A percentile compares a stretch with the other conserved stretches of the same genome.
These are phyloP conservation scores for Stemphylium beticola DNA, from an alignment of 2,329 filamentous ascomycete species.

Conservation along the genomic window DNA sequence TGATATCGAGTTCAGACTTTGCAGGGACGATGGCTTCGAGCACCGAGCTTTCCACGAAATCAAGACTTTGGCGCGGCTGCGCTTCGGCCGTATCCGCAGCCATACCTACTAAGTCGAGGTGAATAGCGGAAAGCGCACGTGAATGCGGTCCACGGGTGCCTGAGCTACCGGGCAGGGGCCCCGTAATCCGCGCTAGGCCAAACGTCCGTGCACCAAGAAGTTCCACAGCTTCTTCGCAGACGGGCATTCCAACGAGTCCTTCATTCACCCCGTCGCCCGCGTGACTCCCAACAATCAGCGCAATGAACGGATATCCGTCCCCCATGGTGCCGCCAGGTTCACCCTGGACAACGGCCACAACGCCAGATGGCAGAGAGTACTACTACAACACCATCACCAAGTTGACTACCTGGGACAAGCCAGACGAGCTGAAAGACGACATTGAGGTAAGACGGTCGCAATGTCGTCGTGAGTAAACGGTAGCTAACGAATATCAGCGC, in stretches of 20 bases:
- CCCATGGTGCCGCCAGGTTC: constrained; percentile 52
- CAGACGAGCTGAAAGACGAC: constrained; percentile 82
- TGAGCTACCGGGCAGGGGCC: constrained; percentile 6
- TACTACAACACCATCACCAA: constrained; percentile 90
- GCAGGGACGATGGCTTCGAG: constrained; percentile 50
- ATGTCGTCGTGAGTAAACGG: background rate
- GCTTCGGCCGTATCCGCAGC: constrained; percentile 23
- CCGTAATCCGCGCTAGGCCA: background rate
- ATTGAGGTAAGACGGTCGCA: constrained; percentile 67
- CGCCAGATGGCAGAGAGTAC: constrained; percentile 82
- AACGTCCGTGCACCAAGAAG: constrained; percentile 7
- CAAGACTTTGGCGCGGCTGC: constrained; percentile 40
- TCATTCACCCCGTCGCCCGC: constrained; percentile 1
- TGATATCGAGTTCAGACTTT: constrained; percentile 44
- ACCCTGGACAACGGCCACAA: constrained; percentile 81
- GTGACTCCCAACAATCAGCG: constrained; percentile 9
- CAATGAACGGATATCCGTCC: constrained; percentile 66
- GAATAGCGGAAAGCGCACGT: constrained; percentile 23
- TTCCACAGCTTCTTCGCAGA: constrained; percentile 6
- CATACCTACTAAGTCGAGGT: constrained; percentile 23
- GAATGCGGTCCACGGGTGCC: constrained; percentile 16
- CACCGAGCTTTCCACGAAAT: constrained; percentile 49
- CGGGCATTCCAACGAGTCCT: constrained; percentile 2
- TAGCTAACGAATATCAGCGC: constrained; percentile 61
- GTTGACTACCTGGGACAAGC: constrained; percentile 92